Base-by-base conservation (phyloP, 352 stramenopile species). In the Aphanomyces invadans region DNA sequence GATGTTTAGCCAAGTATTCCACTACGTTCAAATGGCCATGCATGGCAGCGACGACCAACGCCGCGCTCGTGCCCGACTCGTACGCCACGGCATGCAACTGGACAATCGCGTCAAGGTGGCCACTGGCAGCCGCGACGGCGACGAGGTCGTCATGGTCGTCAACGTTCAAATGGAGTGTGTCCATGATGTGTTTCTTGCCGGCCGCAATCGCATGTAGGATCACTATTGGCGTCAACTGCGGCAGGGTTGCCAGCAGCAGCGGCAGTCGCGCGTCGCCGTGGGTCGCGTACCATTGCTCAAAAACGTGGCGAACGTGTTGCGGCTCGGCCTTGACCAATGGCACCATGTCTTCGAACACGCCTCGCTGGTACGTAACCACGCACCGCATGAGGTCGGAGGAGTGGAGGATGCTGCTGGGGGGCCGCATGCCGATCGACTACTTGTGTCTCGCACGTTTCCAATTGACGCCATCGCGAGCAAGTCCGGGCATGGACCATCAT, bases 1-100 rank as follows among this genome's bases (percentile, higher is more conserved):
- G 60, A 3, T 62, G 2, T 1, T 62, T 21, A 4, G 59, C 38
- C n/a, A 67, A 32, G n/a, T 61, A 67, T 32, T 67, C 59, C 17
- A 67, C 44, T 11, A 67, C 39, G 33, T 55, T 23, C 15, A 67
- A 61, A 25, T 67, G 60, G 10, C 60, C 60, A 38, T 67, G 39
- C 3, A 26, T 44, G 9, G 60, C 60, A 15, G 60, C 60, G n/a
- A 26, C 2, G 21, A 61, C 60, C 60, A 67, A 36, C 1, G 60
- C 60, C 1, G 39, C 44, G 31, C 17, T 26, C 23, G 60, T 67
- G n/a, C 60, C 59, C 1, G 42, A 21, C 49, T 67, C 60, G 23
- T 32, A 25, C 36, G 36, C 36, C 21, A 61, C 48, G 12, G 39
- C 33, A n/a, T 67, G 44, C 17, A 67, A 62, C 39, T 62, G 60